Conservation (phyloP, 805 yeast genomes). For the Metschnikowia cerradonensis region DNA sequence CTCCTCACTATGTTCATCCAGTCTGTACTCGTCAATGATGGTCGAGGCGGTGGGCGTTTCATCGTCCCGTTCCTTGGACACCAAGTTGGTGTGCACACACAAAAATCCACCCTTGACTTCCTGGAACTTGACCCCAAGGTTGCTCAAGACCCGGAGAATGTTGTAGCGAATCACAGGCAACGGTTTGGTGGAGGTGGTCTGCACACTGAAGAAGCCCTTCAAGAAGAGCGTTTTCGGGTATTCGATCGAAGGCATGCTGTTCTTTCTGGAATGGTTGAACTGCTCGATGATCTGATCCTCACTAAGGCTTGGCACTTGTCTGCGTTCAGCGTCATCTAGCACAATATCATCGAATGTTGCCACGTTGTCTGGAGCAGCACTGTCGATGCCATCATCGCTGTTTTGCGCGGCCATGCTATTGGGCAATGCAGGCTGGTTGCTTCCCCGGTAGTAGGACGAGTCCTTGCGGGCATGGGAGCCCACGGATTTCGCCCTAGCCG, state of each 20-base stretch:
- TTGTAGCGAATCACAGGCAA: constrained; percentile 83
- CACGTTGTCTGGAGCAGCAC: constrained; percentile 23
- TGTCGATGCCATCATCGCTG: constrained; percentile 38
- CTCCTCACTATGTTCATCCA: constrained; percentile 26
- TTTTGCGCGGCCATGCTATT: constrained; percentile 37
- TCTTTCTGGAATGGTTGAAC: constrained; percentile 56
- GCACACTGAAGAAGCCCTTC: constrained; percentile 92
- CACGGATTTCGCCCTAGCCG: constrained; percentile 83
- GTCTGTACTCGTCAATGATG: constrained; percentile 18
- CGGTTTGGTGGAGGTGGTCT: constrained; percentile 90
- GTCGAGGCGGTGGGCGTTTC: constrained; percentile 17
- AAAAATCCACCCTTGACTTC: constrained; percentile 94
- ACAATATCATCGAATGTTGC: constrained; percentile 54
- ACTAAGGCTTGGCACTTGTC: constrained; percentile 33
- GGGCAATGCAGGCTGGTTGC: constrained; percentile 45
- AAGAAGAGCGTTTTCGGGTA: constrained; percentile 86
- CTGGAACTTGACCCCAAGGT: constrained; percentile 72
- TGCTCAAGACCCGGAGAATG: constrained; percentile 70
- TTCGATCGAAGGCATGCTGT: constrained; percentile 90
- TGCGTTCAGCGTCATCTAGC: constrained; percentile 34
- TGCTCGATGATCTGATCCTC: constrained; percentile 42
- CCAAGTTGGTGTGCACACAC: constrained; percentile 52
- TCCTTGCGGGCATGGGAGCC: constrained; percentile 72
- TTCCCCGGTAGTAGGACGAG: constrained; percentile 31
- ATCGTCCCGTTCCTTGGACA: constrained; percentile 24